These are phyloP conservation scores for Arthroderma sp. DNA, from an alignment of 2,329 filamentous ascomycete genomes.

Conservation along the genomic window DNA sequence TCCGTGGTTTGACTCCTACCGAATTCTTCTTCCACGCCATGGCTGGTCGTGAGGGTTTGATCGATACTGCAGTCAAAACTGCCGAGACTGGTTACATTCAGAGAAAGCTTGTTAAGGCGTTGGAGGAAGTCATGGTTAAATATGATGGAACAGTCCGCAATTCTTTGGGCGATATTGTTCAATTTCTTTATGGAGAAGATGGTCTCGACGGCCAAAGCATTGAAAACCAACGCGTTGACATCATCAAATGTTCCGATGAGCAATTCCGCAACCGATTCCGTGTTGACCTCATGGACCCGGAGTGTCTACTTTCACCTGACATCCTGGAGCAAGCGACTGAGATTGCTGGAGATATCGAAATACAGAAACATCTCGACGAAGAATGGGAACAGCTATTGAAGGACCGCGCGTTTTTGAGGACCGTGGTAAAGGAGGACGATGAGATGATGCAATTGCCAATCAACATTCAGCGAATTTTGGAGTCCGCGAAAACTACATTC, in stretches of 20 bases:
- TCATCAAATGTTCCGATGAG: constrained; percentile 65
- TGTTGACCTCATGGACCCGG: constrained; percentile 70
- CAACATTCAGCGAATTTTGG: constrained; percentile 81
- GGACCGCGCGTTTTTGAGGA: constrained; percentile 65
- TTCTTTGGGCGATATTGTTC: constrained; percentile 88
- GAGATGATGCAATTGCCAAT: constrained; percentile 84
- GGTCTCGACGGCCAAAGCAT: constrained; percentile 88
- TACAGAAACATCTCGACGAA: constrained; percentile 73
- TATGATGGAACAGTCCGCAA: constrained; percentile 97
- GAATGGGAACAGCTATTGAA: constrained; percentile 69
- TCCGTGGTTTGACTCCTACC: constrained; percentile 84
- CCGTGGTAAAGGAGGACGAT: constrained; percentile 62
- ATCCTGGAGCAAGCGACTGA: constrained; percentile 77
- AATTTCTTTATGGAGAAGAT: constrained; percentile 96
- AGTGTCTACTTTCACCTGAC: constrained; percentile 51
- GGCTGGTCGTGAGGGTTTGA: constrained; percentile 99
- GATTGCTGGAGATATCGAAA: constrained; percentile 72
- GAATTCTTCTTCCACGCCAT: constrained; percentile 99
- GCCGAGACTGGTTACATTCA: constrained; percentile 99
- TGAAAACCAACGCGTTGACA: constrained; percentile 81
- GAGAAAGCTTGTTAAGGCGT: constrained; percentile 90
- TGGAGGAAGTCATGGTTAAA: constrained; percentile 94
- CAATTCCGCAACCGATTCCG: constrained; percentile 73
- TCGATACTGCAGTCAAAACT: constrained; percentile 98
- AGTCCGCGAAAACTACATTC: constrained; percentile 81